These are phyloP conservation scores for Cladosporium cucumerinum DNA, from an alignment of 2,329 filamentous ascomycete species.

Conservation along the genomic window DNA sequence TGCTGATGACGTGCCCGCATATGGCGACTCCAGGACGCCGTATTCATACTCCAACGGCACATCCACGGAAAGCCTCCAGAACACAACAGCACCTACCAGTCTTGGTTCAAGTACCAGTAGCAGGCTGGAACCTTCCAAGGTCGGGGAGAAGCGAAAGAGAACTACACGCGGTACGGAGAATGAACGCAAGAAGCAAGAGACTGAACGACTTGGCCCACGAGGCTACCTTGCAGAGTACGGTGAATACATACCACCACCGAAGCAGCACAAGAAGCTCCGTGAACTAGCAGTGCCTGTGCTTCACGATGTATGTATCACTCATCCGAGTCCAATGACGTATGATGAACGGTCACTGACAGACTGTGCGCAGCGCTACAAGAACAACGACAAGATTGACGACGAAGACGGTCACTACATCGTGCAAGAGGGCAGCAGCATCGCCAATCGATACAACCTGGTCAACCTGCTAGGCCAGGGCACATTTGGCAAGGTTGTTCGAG, in stretches of 20 bases:
- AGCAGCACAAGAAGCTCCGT: slow-evolving; percentile 84
- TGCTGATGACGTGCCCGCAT: slow-evolving; percentile 26
- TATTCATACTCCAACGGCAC: slow-evolving; percentile 72
- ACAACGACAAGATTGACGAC: slow-evolving; percentile 75
- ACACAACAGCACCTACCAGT: slow-evolving; percentile 80
- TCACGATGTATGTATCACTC: slow-evolving; percentile 51
- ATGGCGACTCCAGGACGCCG: slow-evolving; percentile 54
- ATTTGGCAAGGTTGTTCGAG: slow-evolving; percentile 96
- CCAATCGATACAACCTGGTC: slow-evolving; percentile 84
- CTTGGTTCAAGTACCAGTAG: slow-evolving; percentile 64
- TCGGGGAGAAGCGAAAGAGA: slow-evolving; percentile 88
- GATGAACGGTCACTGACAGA: neutral
- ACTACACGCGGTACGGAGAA: slow-evolving; percentile 50
- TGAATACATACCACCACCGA: slow-evolving; percentile 80
- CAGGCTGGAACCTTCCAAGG: slow-evolving; percentile 63
- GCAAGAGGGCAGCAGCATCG: slow-evolving; percentile 77
- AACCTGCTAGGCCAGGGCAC: slow-evolving; percentile 93
- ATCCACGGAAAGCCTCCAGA: slow-evolving; percentile 49
- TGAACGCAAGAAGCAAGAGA: slow-evolving; percentile 33
- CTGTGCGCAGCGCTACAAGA: slow-evolving; percentile 29
- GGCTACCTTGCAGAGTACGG: slow-evolving; percentile 40
- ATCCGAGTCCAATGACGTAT: neutral
- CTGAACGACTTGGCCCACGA: slow-evolving; percentile 26
- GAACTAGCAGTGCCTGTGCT: slow-evolving; percentile 57
- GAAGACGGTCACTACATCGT: slow-evolving; percentile 98